A percentile compares a stretch with the other conserved stretches of the same genome.
Conservation (phyloP, 2,329 filamentous ascomycete genomes). For the Lecanicillium sp. region DNA sequence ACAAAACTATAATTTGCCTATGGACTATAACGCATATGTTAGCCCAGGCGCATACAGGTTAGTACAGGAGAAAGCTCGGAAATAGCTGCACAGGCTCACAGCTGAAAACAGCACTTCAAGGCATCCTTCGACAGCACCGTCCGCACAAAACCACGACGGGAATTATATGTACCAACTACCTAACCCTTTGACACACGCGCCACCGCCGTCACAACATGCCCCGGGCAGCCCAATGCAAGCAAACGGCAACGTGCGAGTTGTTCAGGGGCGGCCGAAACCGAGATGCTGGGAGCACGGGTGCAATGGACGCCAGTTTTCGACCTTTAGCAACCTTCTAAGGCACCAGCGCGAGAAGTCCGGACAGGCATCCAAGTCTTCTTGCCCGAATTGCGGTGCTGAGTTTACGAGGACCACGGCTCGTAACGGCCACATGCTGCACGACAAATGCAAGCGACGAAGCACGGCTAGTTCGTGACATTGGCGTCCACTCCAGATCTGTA, state of each 20-base stretch:
- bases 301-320: conserved; percentile 91
- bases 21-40: conserved; percentile 31
- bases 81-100: neutral
- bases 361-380: conserved; percentile 79
- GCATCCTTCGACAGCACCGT: neutral
- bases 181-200: conserved; percentile 1
- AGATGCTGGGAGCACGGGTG: conserved; percentile 97
- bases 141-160: conserved; percentile 11
- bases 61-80: neutral
- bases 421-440: conserved; percentile 78
- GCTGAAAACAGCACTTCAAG: neutral
- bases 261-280: conserved; percentile 78
- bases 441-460: conserved; percentile 73
- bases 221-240: conserved; percentile 26
- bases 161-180: conserved; percentile 34
- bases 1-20: conserved; percentile 32
- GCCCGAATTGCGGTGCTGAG: conserved; percentile 84
- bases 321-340: conserved; percentile 87
- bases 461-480: conserved; percentile 16
- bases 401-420: conserved; percentile 84
- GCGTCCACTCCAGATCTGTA: too few species aligned
- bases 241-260: conserved; percentile 53
- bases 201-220: conserved; percentile 27
- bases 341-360: conserved; percentile 94
- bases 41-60: conserved; percentile 5